Evolutionary conservation across 345 rosid genomes (phyloP).

Genomic region (Brassica juncea): DNA sequence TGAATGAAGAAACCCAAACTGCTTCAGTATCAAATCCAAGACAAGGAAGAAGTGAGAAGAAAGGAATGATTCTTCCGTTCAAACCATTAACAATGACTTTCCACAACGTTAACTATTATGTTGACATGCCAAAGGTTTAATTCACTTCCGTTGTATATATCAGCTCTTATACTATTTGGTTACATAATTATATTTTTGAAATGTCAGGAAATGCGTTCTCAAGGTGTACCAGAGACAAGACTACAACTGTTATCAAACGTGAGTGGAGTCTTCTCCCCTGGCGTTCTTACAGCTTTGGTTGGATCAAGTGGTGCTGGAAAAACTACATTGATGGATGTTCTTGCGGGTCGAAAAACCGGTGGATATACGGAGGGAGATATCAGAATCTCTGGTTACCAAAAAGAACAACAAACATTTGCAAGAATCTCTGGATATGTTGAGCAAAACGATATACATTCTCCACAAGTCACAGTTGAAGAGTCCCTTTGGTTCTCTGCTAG

Average conservation of each 20-base stretch:
- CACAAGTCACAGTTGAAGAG: constrained; percentile 92
- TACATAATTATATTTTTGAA: neutral
- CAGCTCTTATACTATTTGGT: neutral
- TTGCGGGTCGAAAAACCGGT: constrained; percentile 93
- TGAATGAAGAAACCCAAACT: constrained; percentile 40
- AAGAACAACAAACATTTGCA: constrained; percentile 82
- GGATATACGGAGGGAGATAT: constrained; percentile 89
- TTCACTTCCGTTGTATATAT: neutral
- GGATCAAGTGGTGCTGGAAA: constrained; percentile 98
- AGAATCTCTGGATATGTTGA: constrained; percentile 95
- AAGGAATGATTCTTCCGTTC: constrained; percentile 96
- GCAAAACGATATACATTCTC: constrained; percentile 97
- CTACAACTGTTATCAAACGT: constrained; percentile 73
- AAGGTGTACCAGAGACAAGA: constrained; percentile 70
- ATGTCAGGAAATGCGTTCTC: constrained; percentile 69
- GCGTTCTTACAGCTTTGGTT: constrained; percentile 91
- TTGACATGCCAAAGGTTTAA: constrained; percentile 83
- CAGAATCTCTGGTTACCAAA: constrained; percentile 75
- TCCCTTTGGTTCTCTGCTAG: constrained; percentile 84
- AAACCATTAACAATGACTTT: constrained; percentile 90
- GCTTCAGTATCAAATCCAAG: neutral
- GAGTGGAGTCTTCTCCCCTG: constrained; percentile 94
- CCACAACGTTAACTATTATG: constrained; percentile 85
- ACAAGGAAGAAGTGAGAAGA: constrained; percentile 45
- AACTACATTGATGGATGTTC: constrained; percentile 97